Percentiles rank a stretch among this genome's conserved stretches.
Conservation (phyloP, 352 stramenopile genomes). For the Phytophthora podocarpi region DNA sequence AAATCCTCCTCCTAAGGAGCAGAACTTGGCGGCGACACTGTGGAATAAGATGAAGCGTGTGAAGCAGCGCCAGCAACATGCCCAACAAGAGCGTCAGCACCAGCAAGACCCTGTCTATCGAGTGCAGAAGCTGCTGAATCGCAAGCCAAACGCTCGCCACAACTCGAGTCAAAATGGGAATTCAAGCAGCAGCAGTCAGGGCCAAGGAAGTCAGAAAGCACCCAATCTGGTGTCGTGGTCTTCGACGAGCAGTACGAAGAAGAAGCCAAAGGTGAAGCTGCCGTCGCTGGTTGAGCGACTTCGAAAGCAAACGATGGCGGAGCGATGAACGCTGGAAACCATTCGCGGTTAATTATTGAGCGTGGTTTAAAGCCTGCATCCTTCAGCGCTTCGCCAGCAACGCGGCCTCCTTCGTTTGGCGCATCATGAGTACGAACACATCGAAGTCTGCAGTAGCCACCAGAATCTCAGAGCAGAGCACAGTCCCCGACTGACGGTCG, state of each 20-base stretch:
- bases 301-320: conserved; percentile 65
- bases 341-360: no score
- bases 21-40: conserved; percentile 47
- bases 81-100: conserved; percentile 36
- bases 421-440: conserved; percentile 87
- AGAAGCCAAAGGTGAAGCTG: conserved; percentile 70
- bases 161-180: conserved; percentile 5
- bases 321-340: conserved; percentile 24
- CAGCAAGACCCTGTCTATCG: conserved; percentile 63
- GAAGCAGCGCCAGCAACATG: conserved; percentile 50
- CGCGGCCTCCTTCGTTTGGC: conserved; percentile 76
- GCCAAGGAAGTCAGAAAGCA: conserved; percentile 8
- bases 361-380: background rate
- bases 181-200: conserved; percentile 4
- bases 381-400: conserved; percentile 52
- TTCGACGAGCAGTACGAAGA: conserved; percentile 45
- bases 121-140: conserved; percentile 55
- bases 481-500: conserved; percentile 64
- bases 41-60: conserved; percentile 75
- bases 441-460: conserved; percentile 81
- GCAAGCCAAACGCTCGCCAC: conserved; percentile 17
- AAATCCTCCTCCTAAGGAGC: conserved; percentile 16
- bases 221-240: conserved; percentile 51
- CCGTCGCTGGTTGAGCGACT: conserved; percentile 77
- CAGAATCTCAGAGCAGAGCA: conserved; percentile 78